phyloP scores from a whole-genome alignment of 1,284 basidiomycete genomes.

The Rhodotorula sp. region DNA sequence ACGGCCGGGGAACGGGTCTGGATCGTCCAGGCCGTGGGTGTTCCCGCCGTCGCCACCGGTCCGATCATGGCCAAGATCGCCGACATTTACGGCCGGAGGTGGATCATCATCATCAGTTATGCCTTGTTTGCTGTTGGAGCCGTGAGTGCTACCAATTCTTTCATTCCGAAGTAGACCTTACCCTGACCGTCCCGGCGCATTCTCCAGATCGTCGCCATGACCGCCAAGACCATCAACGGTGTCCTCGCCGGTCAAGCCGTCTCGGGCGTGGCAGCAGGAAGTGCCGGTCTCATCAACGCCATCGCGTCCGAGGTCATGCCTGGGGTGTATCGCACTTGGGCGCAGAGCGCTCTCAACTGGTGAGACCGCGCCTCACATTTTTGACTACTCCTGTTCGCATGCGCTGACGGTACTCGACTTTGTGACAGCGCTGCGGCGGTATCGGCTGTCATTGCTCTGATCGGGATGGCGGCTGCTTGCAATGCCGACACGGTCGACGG shows the following conservation, averaged over 20 bases:
- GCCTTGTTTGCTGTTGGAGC: conserved; percentile 3
- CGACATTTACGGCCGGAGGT: conserved; percentile 21
- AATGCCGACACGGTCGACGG: conserved; percentile 15
- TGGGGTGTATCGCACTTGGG: conserved; percentile 7
- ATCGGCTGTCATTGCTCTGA: conserved; percentile 2
- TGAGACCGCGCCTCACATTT: neutral
- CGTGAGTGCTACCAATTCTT: too few species aligned
- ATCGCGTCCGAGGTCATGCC: conserved; percentile 17
- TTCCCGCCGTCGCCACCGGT: conserved; percentile 15
- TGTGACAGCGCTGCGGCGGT: neutral
- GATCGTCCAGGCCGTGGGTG: conserved; percentile 16
- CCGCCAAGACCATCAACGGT: conserved; percentile 4
- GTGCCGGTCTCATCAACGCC: conserved; percentile 15
- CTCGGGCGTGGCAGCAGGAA: conserved; percentile 7
- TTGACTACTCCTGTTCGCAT: too few species aligned
- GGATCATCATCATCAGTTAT: conserved; percentile 2
- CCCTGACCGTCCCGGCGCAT: conserved; percentile 6
- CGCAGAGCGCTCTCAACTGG: conserved; percentile 13
- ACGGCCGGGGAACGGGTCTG: conserved; percentile 18
- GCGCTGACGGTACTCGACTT: neutral
- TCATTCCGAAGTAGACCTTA: neutral
- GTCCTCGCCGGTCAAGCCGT: conserved; percentile 18
- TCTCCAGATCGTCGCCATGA: conserved; percentile 20
- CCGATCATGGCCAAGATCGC: conserved; percentile 18
- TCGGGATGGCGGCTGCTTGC: conserved; percentile 13